Conservation (phyloP, 73 alveolate genomes). For the Tetrahymena elliotti region DNA sequence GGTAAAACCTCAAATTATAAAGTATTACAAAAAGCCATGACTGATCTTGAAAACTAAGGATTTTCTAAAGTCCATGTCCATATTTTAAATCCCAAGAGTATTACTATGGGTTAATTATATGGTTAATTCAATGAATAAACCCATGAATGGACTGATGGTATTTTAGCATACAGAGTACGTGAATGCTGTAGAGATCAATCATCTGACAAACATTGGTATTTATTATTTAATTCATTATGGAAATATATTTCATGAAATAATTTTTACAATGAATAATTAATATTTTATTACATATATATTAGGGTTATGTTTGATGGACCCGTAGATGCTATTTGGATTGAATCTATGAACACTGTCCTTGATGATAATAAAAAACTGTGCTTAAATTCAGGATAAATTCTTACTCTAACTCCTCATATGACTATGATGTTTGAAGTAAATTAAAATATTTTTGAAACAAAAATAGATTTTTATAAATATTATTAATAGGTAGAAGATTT, state of each 20-base stretch:
- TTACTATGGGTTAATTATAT: conserved; percentile 96
- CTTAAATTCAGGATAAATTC: conserved; percentile 67
- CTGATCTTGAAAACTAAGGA: conserved; percentile 61
- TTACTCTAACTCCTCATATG: conserved; percentile 71
- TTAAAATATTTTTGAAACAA: background rate
- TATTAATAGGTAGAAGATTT: conserved; percentile 91
- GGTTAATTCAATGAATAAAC: conserved; percentile 96
- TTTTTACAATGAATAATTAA: no score
- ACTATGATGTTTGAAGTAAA: conserved; percentile 84
- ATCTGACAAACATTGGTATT: conserved; percentile 92
- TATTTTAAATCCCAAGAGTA: conserved; percentile 94
- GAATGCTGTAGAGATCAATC: conserved; percentile 44
- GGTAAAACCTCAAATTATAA: conserved; percentile 98
- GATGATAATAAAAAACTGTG: conserved; percentile 95
- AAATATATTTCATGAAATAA: no score
- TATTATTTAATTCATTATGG: conserved; percentile 41
- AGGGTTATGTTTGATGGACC: conserved; percentile 97
- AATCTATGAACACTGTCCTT: conserved; percentile 96
- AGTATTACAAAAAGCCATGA: conserved; percentile 85
- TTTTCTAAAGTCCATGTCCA: conserved; percentile 74
- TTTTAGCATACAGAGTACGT: conserved; percentile 51
- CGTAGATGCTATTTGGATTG: conserved; percentile 94
- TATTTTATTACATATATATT: no score
- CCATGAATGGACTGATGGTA: conserved; percentile 98
- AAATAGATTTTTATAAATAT: background rate